Evolutionary conservation across 2,329 filamentous ascomycete species (phyloP).

Genomic region (Kalmusia sp.): DNA sequence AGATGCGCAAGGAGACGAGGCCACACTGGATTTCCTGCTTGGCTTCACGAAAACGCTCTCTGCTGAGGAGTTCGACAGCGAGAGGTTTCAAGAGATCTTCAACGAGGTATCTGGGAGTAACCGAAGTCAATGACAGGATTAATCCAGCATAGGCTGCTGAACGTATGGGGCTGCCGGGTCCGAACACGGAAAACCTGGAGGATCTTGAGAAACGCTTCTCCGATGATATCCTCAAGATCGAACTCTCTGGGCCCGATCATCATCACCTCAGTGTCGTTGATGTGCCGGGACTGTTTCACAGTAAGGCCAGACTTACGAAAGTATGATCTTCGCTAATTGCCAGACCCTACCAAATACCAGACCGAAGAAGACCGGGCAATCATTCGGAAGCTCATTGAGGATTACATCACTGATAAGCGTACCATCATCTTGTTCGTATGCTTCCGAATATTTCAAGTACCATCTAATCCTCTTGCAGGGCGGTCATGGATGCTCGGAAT

Average conservation of each 20-base stretch:
- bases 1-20: conserved; percentile 10
- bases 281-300: conserved; percentile 50
- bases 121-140: background rate
- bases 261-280: conserved; percentile 52
- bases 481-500: conserved; percentile 18
- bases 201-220: conserved; percentile 16
- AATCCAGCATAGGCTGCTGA: conserved; percentile 8
- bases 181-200: conserved; percentile 12
- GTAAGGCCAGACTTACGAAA: conserved; percentile 2
- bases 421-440: conserved; percentile 13
- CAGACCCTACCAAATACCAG: conserved; percentile 19
- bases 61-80: conserved; percentile 9
- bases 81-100: conserved; percentile 11
- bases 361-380: conserved; percentile 15
- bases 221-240: conserved; percentile 47
- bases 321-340: background rate
- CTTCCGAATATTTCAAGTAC: background rate
- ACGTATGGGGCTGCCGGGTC: conserved; percentile 16
- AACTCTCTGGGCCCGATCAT: conserved; percentile 48
- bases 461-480: conserved; percentile 6
- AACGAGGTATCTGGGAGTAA: conserved; percentile 4
- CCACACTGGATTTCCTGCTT: background rate
- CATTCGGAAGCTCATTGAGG: conserved; percentile 14
- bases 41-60: conserved; percentile 8
- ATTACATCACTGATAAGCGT: conserved; percentile 14